Base-by-base conservation (phyloP, 345 rosid genomes). In the Eucalyptus tenuipes region DNA sequence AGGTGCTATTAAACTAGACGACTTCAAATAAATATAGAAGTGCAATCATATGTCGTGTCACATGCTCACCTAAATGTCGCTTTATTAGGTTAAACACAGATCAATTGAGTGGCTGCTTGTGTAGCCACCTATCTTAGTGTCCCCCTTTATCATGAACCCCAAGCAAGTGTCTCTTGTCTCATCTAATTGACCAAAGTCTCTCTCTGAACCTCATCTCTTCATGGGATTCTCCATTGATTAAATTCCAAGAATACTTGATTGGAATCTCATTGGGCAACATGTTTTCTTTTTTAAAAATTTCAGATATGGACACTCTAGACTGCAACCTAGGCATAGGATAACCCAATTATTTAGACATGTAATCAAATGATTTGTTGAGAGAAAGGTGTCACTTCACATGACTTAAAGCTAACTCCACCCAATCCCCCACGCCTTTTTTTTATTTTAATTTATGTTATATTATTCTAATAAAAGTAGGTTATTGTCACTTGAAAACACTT, bases 391-490 rank as follows among this genome's bases (percentile, higher is more conserved):
- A 92, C 90, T 90, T 93, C 96, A 95, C 96, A 96, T 96, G 98
- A 92, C 96, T 93, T 92, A 95, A 95, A 94, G 98, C 95, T 87
- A 95, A 93, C 94, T 93, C 95, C 95, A 95, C 95, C 92, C 89
- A 92, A 91, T 8, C 45, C 45, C 45, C 27, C 45, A 37, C 27
- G 4, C 45, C 27, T 18, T 71, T 71, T 18, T 15, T 61, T 33
- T 71, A 71, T 71, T 40, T 37, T 37, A 71, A 33, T 37, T 5
- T 10, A 37, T 37, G 45, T 40, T 37, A 71, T 37, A 71, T 37
- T 71, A 71, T 71, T 71, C 82, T 71, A 71, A 37, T 71, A 20
- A 71, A 37, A 37, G 82, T 71, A 71, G 82, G 82, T 37, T 18
- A 71, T 71, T 18, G 82, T 71, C 45, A 71, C 82, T 71, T 71